These are phyloP conservation scores for Bolboschoenus planiculmis DNA, from an alignment of 176 grass and related monocot genomes.

Conservation along the genomic window DNA sequence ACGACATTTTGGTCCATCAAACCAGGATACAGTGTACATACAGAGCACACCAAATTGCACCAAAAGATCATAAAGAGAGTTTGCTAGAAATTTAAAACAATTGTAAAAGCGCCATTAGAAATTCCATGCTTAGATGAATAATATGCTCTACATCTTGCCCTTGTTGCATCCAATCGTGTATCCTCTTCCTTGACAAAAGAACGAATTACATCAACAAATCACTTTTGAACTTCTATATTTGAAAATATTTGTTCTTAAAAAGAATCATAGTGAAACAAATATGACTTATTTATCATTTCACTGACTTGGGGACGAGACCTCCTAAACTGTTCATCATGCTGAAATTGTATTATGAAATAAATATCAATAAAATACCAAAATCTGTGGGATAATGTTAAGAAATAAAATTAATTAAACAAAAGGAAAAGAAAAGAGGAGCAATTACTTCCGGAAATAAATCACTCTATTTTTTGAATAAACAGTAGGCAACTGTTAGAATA, in stretches of 20 bases:
- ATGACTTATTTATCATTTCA: neutral
- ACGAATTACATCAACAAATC: neutral
- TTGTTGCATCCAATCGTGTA: neutral
- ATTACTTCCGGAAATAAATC: too few species aligned
- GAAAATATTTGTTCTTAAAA: neutral
- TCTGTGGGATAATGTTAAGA: neutral
- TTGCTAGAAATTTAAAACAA: neutral
- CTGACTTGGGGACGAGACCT: neutral
- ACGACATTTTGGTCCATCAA: too few species aligned
- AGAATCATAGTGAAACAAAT: neutral
- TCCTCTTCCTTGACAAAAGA: constrained; percentile 13
- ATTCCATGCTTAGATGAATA: neutral
- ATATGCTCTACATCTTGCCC: constrained; percentile 11
- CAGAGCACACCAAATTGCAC: too few species aligned
- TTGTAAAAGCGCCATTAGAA: neutral
- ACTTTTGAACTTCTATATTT: neutral
- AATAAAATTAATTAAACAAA: too few species aligned
- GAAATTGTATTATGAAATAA: too few species aligned
- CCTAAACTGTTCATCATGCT: neutral
- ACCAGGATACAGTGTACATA: too few species aligned
- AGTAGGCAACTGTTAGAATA: too few species aligned
- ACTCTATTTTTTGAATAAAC: too few species aligned
- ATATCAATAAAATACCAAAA: neutral
- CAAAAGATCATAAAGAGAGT: too few species aligned
- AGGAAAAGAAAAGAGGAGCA: too few species aligned